Evolutionary conservation across 148 eudicot genomes (phyloP), one percentile per base, ranked within the genome.

Genomic region (Pharnaceum exiguum): DNA sequence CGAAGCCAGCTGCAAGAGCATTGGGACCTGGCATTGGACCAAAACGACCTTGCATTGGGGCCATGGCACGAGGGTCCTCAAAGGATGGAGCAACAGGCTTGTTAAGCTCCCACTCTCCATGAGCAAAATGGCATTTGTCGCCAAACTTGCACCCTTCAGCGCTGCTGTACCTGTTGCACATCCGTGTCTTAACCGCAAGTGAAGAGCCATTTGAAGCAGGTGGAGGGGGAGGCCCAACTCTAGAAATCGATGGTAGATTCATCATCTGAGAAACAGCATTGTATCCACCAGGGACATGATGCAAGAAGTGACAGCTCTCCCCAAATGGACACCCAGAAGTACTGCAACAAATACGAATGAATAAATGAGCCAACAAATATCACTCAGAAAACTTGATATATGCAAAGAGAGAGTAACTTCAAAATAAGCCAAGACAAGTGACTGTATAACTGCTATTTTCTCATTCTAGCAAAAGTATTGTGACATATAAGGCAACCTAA

Each of bases 141-240:
- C 95, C 90, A 53, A 60, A 87, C 56, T 75, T 81, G 85, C 95
- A 87, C 35, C 95, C 95, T 65, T 84, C 90, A 17, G 85, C 66
- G 8, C 74, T 68, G 72, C 57, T 87, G 45, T 60, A 65, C 43
- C 64, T 79, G 73, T 56, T 81, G 75, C 90, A 87, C 38, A 87
- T 51, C 32, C 77, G 73, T 40, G 77, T 78, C 71, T 86, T 86
- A n/a, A 59, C 53, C 8, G 67, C 46, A 3, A 71, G 47, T 25
- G 79, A 46, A 2, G 85, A 58, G 0, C 79, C 80, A 47, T 78
- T 77, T 28, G 58, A 61, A 23, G 59, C 57, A 22, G 77, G 64
- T 27, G 72, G 76, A 23, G 72, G 67, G 9, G 67, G 71, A 0
- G 76, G 59, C 33, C 65, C 65, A 49, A 67, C 71, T 54, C 82